Conservation (phyloP, 2,329 filamentous ascomycete species). For the Hyphodiscus sp. region DNA sequence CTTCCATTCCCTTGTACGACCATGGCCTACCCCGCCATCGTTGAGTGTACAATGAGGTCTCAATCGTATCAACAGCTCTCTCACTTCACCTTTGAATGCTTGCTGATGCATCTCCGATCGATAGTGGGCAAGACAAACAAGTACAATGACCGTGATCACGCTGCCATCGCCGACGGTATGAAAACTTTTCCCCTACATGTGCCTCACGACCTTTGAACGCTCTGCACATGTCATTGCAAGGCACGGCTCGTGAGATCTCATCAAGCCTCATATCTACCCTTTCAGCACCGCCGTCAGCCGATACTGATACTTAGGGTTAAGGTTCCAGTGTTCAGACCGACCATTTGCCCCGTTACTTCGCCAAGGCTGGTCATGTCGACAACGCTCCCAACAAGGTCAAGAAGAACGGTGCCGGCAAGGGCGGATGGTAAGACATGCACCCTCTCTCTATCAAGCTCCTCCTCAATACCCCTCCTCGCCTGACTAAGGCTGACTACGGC, state of each 20-base stretch:
- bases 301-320: constrained; percentile 40
- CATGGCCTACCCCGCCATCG: neutral
- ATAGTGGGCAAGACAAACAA: constrained; percentile 98
- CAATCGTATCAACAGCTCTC: constrained; percentile 5
- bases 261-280: no score
- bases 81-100: neutral
- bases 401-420: constrained; percentile 90
- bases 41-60: constrained; percentile 5
- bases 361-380: constrained; percentile 75
- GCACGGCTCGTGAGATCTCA: no score
- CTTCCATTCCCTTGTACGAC: constrained; percentile 7
- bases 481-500: constrained; percentile 13
- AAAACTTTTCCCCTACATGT: no score
- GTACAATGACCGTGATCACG: constrained; percentile 84
- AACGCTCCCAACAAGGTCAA: constrained; percentile 88
- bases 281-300: no score
- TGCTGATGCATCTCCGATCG: constrained; percentile 15
- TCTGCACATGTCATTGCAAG: no score
- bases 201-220: no score
- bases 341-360: constrained; percentile 85
- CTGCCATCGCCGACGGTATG: constrained; percentile 60
- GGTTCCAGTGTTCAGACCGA: constrained; percentile 58
- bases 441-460: neutral
- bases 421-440: constrained; percentile 70
- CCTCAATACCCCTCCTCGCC: constrained; percentile 14